phyloP scores from a whole-genome alignment of 2,329 filamentous ascomycete species.

The Sclerotiophoma versabilis region DNA sequence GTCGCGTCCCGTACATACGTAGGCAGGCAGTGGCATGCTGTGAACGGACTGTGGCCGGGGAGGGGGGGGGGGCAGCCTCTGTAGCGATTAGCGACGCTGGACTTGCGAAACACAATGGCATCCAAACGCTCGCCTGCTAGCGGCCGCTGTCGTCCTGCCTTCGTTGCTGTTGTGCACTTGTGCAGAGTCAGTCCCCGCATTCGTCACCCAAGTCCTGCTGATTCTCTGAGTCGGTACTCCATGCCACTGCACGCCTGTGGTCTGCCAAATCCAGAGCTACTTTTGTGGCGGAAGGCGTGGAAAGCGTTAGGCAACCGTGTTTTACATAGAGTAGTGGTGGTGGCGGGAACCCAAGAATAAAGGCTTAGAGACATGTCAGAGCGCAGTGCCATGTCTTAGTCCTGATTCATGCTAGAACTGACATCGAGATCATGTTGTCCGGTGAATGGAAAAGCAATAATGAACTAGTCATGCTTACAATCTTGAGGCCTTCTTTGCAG shows the following conservation, averaged over 20 bases:
- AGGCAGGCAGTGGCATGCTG: no score
- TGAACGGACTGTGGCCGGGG: no score
- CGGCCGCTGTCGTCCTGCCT: slow-evolving; percentile 3
- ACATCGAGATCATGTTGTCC: background rate
- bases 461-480: background rate
- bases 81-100: no score
- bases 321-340: background rate
- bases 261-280: background rate
- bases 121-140: slow-evolving; percentile 5
- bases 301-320: background rate
- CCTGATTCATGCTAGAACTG: background rate
- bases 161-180: background rate
- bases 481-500: background rate
- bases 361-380: slow-evolving; percentile 4
- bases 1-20: no score
- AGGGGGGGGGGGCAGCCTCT: no score
- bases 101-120: no score
- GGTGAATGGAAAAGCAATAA: slow-evolving; percentile 7
- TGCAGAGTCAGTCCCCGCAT: background rate
- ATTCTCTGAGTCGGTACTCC: background rate
- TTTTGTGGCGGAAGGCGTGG: background rate
- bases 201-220: background rate
- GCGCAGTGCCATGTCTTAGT: slow-evolving; percentile 2
- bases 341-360: background rate
- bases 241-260: background rate